phyloP scores from a whole-genome alignment of 2,329 filamentous ascomycete genomes.

The Paraphaeosphaeria sporulosa region DNA sequence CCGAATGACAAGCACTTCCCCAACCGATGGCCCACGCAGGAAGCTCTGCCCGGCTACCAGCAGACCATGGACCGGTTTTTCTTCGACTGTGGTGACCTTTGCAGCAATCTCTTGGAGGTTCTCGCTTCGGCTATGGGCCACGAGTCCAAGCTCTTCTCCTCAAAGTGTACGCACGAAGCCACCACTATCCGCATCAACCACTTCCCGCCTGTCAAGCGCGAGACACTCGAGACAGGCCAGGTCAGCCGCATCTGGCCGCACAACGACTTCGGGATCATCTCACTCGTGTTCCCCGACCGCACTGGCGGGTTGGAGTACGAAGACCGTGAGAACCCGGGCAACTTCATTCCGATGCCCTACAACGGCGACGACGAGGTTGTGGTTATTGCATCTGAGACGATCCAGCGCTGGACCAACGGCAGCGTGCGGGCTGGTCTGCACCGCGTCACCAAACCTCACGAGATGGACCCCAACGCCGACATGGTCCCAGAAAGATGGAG shows the following conservation, averaged over 20 bases:
- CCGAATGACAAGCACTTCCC: slow-evolving; percentile 13
- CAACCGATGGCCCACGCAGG: slow-evolving; percentile 19
- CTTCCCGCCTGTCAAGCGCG: slow-evolving; percentile 2
- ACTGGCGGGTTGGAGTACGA: slow-evolving; percentile 43
- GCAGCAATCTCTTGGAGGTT: slow-evolving; percentile 16
- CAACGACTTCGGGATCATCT: slow-evolving; percentile 19
- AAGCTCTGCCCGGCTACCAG: slow-evolving; percentile 15
- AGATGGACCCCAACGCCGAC: slow-evolving; percentile 9
- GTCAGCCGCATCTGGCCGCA: slow-evolving; percentile 23
- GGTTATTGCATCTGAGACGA: slow-evolving; percentile 52
- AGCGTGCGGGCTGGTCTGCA: slow-evolving; percentile 46
- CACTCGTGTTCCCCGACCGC: slow-evolving; percentile 7
- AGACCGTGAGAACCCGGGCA: slow-evolving; percentile 25
- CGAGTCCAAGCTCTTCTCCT: slow-evolving; percentile 2
- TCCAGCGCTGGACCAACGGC: slow-evolving; percentile 51
- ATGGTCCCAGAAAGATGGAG: slow-evolving; percentile 37
- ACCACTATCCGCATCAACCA: slow-evolving; percentile 2
- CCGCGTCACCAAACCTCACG: slow-evolving; percentile 36
- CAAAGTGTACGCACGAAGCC: slow-evolving; percentile 1
- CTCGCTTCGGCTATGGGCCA: not conserved
- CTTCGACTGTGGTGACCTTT: slow-evolving; percentile 4
- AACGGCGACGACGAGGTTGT: slow-evolving; percentile 36
- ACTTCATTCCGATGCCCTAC: slow-evolving; percentile 17
- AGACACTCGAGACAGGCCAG: slow-evolving; percentile 15
- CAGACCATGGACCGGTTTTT: slow-evolving; percentile 13